These are phyloP conservation scores for Arthrobotrys musiformis DNA, from an alignment of 2,329 filamentous ascomycete genomes.

Conservation along the genomic window DNA sequence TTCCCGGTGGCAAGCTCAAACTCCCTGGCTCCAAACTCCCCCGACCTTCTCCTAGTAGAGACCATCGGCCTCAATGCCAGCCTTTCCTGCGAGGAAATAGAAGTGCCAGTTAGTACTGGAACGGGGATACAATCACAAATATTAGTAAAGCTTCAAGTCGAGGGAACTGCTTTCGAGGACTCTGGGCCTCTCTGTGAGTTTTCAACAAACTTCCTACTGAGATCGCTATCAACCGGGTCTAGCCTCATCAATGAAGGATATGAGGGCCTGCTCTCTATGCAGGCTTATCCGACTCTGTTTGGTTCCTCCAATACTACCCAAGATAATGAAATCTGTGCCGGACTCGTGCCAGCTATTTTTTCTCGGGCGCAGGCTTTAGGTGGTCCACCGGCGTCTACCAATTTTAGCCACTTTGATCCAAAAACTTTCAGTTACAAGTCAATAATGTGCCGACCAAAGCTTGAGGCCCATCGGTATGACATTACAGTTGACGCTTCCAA, in stretches of 20 bases:
- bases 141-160: not conserved
- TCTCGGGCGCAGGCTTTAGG: not conserved
- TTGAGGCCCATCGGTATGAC: not conserved
- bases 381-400: not conserved
- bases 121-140: not conserved
- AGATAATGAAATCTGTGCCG: constrained; percentile 20
- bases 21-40: not conserved
- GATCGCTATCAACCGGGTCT: not conserved
- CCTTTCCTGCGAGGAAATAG: constrained; percentile 61
- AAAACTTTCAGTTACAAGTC: not conserved
- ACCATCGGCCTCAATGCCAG: constrained; percentile 62
- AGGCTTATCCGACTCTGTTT: constrained; percentile 17
- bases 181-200: constrained; percentile 22
- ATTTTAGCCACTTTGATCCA: not conserved
- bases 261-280: constrained; percentile 16
- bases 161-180: constrained; percentile 9
- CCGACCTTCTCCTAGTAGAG: constrained; percentile 56
- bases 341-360: constrained; percentile 25
- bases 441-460: constrained; percentile 24
- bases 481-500: constrained; percentile 24
- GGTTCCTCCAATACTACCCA: constrained; percentile 3
- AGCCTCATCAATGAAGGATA: not conserved
- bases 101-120: not conserved
- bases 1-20: constrained; percentile 63
- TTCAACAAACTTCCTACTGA: constrained; percentile 13